Conservation (phyloP, 345 rosid species). For the Arabidopsis arenosa region DNA sequence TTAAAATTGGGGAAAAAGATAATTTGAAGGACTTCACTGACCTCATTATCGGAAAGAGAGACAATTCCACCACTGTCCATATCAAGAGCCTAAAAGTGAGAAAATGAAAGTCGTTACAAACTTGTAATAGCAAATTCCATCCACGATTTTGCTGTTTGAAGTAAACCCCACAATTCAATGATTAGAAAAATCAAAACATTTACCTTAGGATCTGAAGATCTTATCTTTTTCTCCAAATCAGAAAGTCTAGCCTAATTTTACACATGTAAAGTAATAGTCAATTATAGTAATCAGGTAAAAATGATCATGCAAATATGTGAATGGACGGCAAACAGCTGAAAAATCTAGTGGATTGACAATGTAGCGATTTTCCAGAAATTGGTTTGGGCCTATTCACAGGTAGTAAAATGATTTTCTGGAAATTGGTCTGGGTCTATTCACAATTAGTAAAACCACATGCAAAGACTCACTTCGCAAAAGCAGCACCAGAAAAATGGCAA, state of each 20-base stretch:
- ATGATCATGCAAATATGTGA: slow-evolving; percentile 9
- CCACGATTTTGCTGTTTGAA: slow-evolving; percentile 27
- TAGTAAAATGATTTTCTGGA: background rate
- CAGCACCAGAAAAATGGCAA: slow-evolving; percentile 24
- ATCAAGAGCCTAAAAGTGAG: slow-evolving; percentile 52
- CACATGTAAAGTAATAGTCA: slow-evolving; percentile 30
- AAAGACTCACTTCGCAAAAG: slow-evolving; percentile 20
- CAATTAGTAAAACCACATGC: slow-evolving; percentile 20
- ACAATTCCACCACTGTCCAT: slow-evolving; percentile 45
- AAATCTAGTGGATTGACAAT: slow-evolving; percentile 26
- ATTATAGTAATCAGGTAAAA: slow-evolving; percentile 17
- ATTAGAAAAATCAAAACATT: slow-evolving; percentile 16
- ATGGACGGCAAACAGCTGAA: slow-evolving; percentile 17
- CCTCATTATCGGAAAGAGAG: slow-evolving; percentile 70
- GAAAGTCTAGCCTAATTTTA: slow-evolving; percentile 68
- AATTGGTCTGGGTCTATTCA: slow-evolving; percentile 7
- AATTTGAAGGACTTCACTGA: slow-evolving; percentile 39
- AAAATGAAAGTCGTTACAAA: slow-evolving; percentile 27
- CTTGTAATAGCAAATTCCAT: slow-evolving; percentile 24
- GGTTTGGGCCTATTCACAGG: slow-evolving; percentile 13
- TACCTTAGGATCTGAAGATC: slow-evolving; percentile 73
- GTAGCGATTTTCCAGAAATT: background rate
- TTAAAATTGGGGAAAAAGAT: background rate
- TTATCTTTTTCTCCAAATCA: slow-evolving; percentile 71
- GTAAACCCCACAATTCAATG: slow-evolving; percentile 22